Percentiles rank a stretch among this genome's conserved stretches.
Evolutionary conservation across 305 asterid species (phyloP).

Genomic region (Solanum hybrid): DNA sequence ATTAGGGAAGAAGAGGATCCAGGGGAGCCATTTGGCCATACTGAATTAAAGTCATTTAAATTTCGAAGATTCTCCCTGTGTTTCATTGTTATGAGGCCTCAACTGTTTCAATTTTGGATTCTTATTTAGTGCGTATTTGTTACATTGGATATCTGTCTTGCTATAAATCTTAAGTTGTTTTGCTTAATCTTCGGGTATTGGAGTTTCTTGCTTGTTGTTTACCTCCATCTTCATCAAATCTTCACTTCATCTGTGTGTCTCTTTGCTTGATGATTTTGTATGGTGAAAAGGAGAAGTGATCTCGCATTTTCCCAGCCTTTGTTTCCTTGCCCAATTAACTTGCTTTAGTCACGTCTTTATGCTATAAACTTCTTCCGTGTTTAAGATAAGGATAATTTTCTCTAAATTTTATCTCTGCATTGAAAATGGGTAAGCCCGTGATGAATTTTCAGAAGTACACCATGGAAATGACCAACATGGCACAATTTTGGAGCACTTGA

Average conservation of each 20-base stretch:
- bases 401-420: neutral
- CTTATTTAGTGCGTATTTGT: neutral
- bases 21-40: neutral
- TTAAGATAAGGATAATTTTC: neutral
- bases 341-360: neutral
- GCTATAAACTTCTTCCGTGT: neutral
- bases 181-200: neutral
- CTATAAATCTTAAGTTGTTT: neutral
- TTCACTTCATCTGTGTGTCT: neutral
- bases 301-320: neutral
- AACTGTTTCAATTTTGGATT: neutral
- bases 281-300: neutral
- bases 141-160: neutral
- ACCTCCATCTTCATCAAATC: neutral
- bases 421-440: neutral
- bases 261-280: neutral
- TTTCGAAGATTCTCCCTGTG: neutral
- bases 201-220: neutral
- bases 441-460: neutral
- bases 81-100: neutral
- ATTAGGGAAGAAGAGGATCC: slow-evolving; percentile 11
- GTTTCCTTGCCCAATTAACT: neutral
- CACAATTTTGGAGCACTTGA: neutral
- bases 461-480: neutral
- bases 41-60: neutral